These are phyloP conservation scores for Plenodomus lindquistii DNA, from an alignment of 2,329 filamentous ascomycete species.

Conservation along the genomic window DNA sequence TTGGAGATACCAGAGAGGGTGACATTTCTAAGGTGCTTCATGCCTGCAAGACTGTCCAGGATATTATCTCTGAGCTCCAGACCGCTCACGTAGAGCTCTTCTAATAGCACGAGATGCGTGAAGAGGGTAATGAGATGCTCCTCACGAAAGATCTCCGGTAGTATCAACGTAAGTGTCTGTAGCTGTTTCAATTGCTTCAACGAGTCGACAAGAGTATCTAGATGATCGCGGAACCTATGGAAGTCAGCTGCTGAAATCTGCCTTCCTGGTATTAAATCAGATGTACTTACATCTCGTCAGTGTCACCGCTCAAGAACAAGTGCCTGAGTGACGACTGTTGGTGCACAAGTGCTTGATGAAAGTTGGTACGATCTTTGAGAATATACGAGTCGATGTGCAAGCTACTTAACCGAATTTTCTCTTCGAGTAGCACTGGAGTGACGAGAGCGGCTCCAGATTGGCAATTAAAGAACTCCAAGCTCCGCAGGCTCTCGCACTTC, in stretches of 20 bases:
- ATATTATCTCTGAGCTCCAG: slow-evolving; percentile 57
- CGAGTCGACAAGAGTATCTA: slow-evolving; percentile 55
- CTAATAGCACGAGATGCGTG: slow-evolving; percentile 52
- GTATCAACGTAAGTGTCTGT: slow-evolving; percentile 56
- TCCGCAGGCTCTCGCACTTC: slow-evolving; percentile 56
- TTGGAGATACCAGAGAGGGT: slow-evolving; percentile 59
- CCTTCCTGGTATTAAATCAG: too few relatives aligned
- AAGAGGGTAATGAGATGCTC: slow-evolving; percentile 56
- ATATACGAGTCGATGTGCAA: slow-evolving; percentile 56
- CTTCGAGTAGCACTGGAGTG: slow-evolving; percentile 53
- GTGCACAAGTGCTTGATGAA: slow-evolving; percentile 57
- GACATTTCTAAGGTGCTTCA: slow-evolving; percentile 57
- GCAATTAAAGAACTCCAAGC: slow-evolving; percentile 57
- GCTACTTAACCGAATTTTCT: slow-evolving; percentile 52
- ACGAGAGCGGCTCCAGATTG: slow-evolving; percentile 58
- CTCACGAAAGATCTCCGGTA: slow-evolving; percentile 56
- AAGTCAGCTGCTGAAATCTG: neutral
- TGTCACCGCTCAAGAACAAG: slow-evolving; percentile 53
- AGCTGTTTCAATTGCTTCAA: slow-evolving; percentile 58
- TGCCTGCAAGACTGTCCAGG: slow-evolving; percentile 49
- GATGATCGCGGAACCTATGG: slow-evolving; percentile 44
- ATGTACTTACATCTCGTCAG: slow-evolving; percentile 46
- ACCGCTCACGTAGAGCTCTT: slow-evolving; percentile 62
- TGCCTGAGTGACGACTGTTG: slow-evolving; percentile 57
- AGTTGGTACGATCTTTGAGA: slow-evolving; percentile 54